Percentiles rank a stretch among this genome's conserved stretches.
phyloP scores from a whole-genome alignment of 768 basidiomycete species.

The Rhodotorula babjevae region DNA sequence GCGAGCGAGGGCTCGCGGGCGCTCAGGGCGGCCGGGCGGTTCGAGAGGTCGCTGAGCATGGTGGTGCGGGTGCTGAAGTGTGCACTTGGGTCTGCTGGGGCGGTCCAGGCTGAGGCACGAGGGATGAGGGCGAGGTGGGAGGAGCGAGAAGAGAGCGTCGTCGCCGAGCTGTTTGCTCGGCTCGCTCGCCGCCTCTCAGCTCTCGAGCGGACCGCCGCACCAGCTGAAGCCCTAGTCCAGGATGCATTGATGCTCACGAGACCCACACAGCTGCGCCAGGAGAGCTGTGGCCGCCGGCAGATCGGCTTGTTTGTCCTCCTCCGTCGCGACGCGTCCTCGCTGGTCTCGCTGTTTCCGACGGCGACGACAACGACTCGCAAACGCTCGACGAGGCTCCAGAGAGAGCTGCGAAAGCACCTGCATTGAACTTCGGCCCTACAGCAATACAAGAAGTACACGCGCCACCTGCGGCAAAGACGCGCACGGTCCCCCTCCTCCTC shows the following conservation, averaged over 20 bases:
- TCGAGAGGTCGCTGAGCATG: conserved; percentile 16
- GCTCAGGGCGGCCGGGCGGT: background rate
- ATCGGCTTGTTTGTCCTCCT: no score
- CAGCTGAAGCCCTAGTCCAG: background rate
- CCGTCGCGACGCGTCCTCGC: no score
- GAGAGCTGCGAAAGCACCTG: no score
- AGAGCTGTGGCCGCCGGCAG: background rate
- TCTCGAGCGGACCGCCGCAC: no score
- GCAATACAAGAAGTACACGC: background rate
- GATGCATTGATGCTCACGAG: no score
- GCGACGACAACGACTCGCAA: no score
- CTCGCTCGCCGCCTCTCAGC: no score
- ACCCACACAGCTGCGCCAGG: background rate
- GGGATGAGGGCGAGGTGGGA: background rate
- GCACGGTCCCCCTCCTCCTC: background rate
- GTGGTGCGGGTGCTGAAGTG: background rate
- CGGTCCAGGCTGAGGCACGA: accelerated
- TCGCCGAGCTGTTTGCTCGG: no score
- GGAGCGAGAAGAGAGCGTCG: background rate
- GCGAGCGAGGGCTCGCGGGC: background rate
- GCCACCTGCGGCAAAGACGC: background rate
- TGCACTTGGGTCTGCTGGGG: background rate
- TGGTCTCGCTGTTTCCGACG: background rate
- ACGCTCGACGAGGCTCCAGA: no score
- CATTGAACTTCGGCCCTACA: background rate